Percentiles rank a stretch among this genome's conserved stretches.
These are phyloP conservation scores for Fusarium odoratissimum DNA, from an alignment of 2,329 filamentous ascomycete species.

Conservation along the genomic window DNA sequence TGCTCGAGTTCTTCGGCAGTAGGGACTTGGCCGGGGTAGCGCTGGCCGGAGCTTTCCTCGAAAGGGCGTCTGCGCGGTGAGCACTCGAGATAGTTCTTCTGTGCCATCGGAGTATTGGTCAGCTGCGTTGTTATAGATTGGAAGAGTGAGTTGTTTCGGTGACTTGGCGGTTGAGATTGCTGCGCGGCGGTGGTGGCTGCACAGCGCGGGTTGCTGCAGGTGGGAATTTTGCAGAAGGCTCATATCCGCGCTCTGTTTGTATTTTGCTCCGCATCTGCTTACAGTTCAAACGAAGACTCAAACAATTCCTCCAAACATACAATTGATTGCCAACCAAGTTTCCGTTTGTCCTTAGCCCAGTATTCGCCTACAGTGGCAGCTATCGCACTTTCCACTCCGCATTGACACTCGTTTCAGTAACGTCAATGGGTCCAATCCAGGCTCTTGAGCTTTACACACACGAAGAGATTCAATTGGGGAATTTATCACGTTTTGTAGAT, in stretches of 20 bases:
- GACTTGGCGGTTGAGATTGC: not conserved
- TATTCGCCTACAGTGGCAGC: not conserved
- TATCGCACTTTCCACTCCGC: not conserved
- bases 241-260: not conserved
- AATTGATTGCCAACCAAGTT: not conserved
- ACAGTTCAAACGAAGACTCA: rapidly evolving
- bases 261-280: rapidly evolving
- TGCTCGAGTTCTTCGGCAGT: not conserved
- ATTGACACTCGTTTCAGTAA: no score
- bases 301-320: rapidly evolving
- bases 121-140: not conserved
- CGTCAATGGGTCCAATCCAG: rapidly evolving
- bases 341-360: not conserved
- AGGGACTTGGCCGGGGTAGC: not conserved
- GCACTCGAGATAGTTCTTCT: not conserved
- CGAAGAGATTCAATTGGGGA: not conserved
- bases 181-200: not conserved
- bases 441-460: no score
- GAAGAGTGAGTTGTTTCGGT: not conserved
- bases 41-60: not conserved
- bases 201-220: not conserved
- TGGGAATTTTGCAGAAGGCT: not conserved
- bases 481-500: not conserved
- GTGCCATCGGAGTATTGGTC: not conserved
- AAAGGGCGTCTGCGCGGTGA: not conserved